Conservation (phyloP, 148 eudicot genomes). For the Vaccinium macrocarpon region DNA sequence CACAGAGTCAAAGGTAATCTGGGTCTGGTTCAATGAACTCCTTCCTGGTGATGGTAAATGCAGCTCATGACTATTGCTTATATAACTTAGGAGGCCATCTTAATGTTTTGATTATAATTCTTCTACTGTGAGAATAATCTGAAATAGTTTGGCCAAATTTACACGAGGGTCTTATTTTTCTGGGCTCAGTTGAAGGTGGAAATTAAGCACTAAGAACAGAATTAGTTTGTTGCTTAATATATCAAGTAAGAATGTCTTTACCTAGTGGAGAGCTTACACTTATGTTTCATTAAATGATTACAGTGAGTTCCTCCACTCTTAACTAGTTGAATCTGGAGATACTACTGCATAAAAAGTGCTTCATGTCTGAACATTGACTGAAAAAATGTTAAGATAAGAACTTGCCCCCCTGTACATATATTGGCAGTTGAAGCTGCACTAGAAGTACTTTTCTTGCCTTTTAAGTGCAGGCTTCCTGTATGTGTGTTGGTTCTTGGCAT, state of each 20-base stretch:
- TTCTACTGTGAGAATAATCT: background rate
- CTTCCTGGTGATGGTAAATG: background rate
- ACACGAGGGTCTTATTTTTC: background rate
- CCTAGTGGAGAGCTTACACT: background rate
- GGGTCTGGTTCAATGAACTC: background rate
- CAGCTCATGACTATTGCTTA: background rate
- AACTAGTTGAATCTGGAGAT: background rate
- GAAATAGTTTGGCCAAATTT: background rate
- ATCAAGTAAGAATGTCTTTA: background rate
- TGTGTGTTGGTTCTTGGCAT: slow-evolving; percentile 4
- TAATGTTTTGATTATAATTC: background rate
- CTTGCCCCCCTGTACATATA: background rate
- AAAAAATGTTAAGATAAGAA: background rate
- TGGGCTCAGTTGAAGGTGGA: background rate
- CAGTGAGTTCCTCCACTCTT: background rate
- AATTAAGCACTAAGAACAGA: background rate
- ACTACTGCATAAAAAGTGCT: background rate
- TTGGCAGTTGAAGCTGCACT: slow-evolving; percentile 5
- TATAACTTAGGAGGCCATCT: background rate
- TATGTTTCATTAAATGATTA: background rate
- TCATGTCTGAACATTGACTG: background rate
- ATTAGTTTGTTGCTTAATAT: background rate
- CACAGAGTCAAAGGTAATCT: background rate
- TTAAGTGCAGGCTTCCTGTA: background rate
- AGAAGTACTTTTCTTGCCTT: background rate